Base-by-base conservation (phyloP, 106 monocot genomes). In the Allium fistulosum region DNA sequence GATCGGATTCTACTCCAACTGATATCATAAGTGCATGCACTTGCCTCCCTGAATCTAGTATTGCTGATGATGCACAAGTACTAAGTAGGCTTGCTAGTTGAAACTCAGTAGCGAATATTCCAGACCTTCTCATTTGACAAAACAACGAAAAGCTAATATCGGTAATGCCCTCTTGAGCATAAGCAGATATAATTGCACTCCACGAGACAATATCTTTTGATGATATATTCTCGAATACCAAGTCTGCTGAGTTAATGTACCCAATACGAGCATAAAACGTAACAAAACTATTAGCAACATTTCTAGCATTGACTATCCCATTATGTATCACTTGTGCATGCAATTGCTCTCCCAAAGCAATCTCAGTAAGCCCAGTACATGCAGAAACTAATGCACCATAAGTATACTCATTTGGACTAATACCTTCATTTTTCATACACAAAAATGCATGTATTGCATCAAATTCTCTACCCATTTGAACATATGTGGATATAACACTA, bases 371-470 rank as follows among this genome's bases (percentile, higher is more conserved):
- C 53, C 72, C 82, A 0, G 82, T 16, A 60, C 82, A 82, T 0
- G 94, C 87, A 7, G 90, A 80, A 58, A 95, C 47, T 0, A 78
- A 77, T 0, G 85, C 81, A 0, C 81, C 82, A 61, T 77, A 91
- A 9, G 95, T 91, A 71, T 83, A 88, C 50, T 81, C 91, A 17
- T 95, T 95, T 8, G 95, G 95, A 5, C 17, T 59, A 6, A 73
- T 69, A 8, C 50, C 79, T 3, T 63, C 72, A 11, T 57, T 57
- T 3, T 27, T 15, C 85, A 95, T 85, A 28, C 6, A 9, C 15
- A 78, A 26, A 53, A 91, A 95, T n/a, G 76, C 57, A 22, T 51
- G 48, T n/a, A 88, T 4, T 2, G 94, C 87, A 10, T 85, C 77
- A 27, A 49, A 72, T 18, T 73, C 66, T 1, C 67, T 69, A 9